Conservation (phyloP, 306 rosid genomes). For the Hippophae tibetana region DNA sequence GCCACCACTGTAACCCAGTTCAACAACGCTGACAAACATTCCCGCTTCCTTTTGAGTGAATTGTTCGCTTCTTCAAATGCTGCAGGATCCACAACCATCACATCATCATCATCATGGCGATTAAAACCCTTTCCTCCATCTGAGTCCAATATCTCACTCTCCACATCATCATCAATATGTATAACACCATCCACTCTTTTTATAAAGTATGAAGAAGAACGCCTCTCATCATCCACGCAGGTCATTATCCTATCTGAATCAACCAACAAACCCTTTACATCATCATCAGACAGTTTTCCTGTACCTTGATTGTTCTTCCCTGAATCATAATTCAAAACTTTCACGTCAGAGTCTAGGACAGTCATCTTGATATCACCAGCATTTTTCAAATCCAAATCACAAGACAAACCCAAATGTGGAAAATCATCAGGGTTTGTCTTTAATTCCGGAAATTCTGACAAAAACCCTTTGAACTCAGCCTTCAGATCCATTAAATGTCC, state of each 20-base stretch:
- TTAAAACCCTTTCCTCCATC: slow-evolving; percentile 15
- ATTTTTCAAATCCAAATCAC: slow-evolving; percentile 13
- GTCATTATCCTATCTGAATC: slow-evolving; percentile 4
- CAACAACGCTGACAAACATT: slow-evolving; percentile 30
- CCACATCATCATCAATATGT: slow-evolving; percentile 11
- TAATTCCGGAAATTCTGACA: slow-evolving; percentile 12
- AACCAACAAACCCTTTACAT: neutral
- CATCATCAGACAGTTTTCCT: slow-evolving; percentile 1
- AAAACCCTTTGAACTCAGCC: slow-evolving; percentile 29
- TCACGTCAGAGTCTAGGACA: slow-evolving; percentile 4
- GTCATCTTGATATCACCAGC: slow-evolving; percentile 23
- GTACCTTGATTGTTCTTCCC: neutral
- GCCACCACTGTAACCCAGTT: slow-evolving; percentile 50
- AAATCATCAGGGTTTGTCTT: slow-evolving; percentile 16
- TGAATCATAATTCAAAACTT: slow-evolving; percentile 16
- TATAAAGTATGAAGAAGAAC: neutral
- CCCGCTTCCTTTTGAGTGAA: slow-evolving; percentile 15
- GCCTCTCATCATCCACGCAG: neutral
- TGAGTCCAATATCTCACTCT: slow-evolving; percentile 15
- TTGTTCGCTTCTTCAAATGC: slow-evolving; percentile 19
- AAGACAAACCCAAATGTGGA: slow-evolving; percentile 1
- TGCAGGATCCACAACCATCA: slow-evolving; percentile 25
- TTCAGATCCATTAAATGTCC: slow-evolving; percentile 42
- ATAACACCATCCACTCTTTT: slow-evolving; percentile 13
- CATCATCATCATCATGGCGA: slow-evolving; percentile 7